A percentile compares a stretch with the other conserved stretches of the same genome.
These are phyloP conservation scores for Calocybe gangraenosa DNA, from an alignment of 768 basidiomycete species.

Conservation along the genomic window DNA sequence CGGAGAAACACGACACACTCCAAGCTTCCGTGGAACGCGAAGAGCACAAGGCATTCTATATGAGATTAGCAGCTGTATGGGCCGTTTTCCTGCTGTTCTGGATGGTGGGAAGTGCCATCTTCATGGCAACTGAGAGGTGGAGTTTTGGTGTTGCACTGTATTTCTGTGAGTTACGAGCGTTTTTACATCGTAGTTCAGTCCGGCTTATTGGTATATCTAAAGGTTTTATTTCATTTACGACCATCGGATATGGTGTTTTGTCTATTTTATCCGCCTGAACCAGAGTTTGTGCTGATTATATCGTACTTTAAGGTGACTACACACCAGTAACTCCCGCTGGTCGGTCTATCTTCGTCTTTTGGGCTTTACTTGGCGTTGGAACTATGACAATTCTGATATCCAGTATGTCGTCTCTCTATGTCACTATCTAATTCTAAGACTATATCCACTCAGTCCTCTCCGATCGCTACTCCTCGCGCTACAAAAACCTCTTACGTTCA, in stretches of 20 bases:
- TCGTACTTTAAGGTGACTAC: conserved; percentile 44
- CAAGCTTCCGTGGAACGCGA: conserved; percentile 28
- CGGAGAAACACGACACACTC: conserved; percentile 28
- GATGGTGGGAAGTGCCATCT: conserved; percentile 71
- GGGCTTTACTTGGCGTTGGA: conserved; percentile 74
- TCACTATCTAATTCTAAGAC: neutral
- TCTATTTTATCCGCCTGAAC: neutral
- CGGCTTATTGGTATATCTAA: neutral
- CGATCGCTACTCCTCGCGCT: conserved; percentile 64
- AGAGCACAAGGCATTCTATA: conserved; percentile 52
- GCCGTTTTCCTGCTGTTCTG: conserved; percentile 72
- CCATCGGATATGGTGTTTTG: conserved; percentile 58
- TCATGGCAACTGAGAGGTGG: conserved; percentile 69
- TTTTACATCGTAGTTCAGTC: neutral
- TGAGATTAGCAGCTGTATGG: conserved; percentile 56
- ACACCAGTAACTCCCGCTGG: conserved; percentile 63
- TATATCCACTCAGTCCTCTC: conserved; percentile 42
- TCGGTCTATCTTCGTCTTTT: conserved; percentile 70
- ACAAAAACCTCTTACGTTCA: conserved; percentile 51
- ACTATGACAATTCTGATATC: conserved; percentile 75
- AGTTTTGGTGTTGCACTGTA: conserved; percentile 58
- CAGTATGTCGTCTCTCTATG: conserved; percentile 33
- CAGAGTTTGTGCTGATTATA: neutral
- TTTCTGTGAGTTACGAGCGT: conserved; percentile 50
- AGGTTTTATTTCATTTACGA: conserved; percentile 74